Evolutionary conservation across 179 eudicot species (phyloP).

Genomic region (Vitellaria paradoxa): DNA sequence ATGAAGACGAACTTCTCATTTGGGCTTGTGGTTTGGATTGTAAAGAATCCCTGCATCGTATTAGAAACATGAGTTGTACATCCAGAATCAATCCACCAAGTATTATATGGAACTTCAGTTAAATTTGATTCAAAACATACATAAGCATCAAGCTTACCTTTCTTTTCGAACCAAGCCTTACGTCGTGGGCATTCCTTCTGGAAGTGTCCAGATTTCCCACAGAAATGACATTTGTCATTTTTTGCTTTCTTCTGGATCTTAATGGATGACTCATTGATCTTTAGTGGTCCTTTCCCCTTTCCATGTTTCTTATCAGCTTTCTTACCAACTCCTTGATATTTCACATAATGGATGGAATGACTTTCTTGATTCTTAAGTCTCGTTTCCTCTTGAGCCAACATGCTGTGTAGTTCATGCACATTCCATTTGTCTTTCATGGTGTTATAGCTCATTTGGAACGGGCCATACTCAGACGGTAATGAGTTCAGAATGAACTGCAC

Average conservation of each 20-base stretch:
- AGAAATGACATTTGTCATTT: conserved; percentile 7
- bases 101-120: neutral
- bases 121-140: conserved; percentile 14
- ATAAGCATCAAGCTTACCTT: conserved; percentile 11
- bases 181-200: conserved; percentile 15
- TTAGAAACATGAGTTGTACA: conserved; percentile 15
- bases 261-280: neutral
- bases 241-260: neutral
- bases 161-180: conserved; percentile 11
- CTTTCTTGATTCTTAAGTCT: conserved; percentile 8
- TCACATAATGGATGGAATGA: conserved; percentile 6
- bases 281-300: neutral
- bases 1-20: neutral
- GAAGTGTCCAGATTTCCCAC: conserved; percentile 1
- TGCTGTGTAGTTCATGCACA: conserved; percentile 7
- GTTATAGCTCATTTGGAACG: conserved; percentile 18
- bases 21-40: conserved; percentile 13
- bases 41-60: conserved; percentile 10
- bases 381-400: conserved; percentile 17
- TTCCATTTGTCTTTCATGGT: conserved; percentile 20
- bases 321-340: neutral
- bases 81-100: neutral
- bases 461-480: conserved; percentile 4
- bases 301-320: neutral
- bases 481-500: conserved; percentile 13